phyloP scores from a whole-genome alignment of 73 alveolate species.

The Urostyla sp. region DNA sequence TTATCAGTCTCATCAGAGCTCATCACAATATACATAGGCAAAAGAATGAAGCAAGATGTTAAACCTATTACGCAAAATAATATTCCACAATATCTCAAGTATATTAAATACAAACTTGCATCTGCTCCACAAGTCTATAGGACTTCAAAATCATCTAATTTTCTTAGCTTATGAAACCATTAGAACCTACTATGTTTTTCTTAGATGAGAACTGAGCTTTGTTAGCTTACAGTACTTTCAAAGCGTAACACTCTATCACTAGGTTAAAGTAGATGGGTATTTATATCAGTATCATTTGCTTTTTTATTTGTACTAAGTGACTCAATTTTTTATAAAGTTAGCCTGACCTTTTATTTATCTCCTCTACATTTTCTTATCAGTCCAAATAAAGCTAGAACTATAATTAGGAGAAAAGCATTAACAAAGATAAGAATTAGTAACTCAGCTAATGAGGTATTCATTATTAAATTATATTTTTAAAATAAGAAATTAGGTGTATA shows the following conservation, averaged over 20 bases:
- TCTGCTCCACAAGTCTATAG: constrained; percentile 28
- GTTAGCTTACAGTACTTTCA: neutral
- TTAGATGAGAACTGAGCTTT: neutral
- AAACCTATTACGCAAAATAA: neutral
- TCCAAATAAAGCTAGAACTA: constrained; percentile 1
- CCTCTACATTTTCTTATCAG: constrained; percentile 20
- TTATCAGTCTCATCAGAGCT: neutral
- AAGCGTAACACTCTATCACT: neutral
- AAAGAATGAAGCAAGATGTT: no score
- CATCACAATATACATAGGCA: no score
- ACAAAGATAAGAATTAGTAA: constrained; percentile 6
- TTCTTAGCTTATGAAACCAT: neutral
- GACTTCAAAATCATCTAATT: neutral
- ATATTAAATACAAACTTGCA: constrained; percentile 11
- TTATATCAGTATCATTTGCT: neutral
- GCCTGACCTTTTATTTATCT: constrained; percentile 2
- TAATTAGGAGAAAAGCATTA: constrained; percentile 1
- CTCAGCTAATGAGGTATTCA: constrained; percentile 21
- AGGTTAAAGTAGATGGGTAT: neutral
- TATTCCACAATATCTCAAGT: neutral
- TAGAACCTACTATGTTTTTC: neutral
- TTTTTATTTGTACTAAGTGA: neutral
- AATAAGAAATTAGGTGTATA: no score
- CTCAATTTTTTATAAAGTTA: neutral
- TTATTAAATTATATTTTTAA: neutral